Evolutionary conservation across 768 basidiomycete species (phyloP), one percentile per base, ranked within the genome.

Genomic region (Serendipita sp.): DNA sequence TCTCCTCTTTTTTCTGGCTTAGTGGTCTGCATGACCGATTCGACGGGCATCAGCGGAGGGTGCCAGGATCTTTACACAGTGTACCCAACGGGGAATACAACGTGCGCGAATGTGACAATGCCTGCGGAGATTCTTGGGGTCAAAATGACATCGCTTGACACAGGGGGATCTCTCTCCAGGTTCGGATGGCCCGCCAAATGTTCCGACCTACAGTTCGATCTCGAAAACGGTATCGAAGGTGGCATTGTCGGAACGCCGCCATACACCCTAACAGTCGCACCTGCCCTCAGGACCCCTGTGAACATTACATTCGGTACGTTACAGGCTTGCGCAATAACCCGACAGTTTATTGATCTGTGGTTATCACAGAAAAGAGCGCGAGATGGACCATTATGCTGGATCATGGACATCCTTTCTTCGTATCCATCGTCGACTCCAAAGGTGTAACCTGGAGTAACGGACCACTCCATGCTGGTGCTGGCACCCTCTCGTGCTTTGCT

Each of bases 11-110:
- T n/a, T 2, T 1, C 17, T 50, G 5, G 11, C n/a, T 11, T 31
- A 58, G 53, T 58, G 5, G 11, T 58, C 11, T 58, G 53, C 24
- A 58, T 58, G 53, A 58, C 53, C 11, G 53, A 58, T 28, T 44
- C 28, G 13, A 33, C 26, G 16, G 45, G 48, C 62, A 51, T 56
- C 31, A 43, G 14, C 61, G 61, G 83, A 20, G 83, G 83, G 9
- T 84, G 83, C 66, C 80, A 84, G 70, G 78, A 69, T 1, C 75
- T 76, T 0, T 82, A 82, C 67, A 81, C 82, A 0, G 75, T 84
- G 53, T 81, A 82, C 56, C 74, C 78, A 30, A 69, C 76, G 5
- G 66, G 72, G 3, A 67, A 69, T 31, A 67, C 71, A 24, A 72
- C 74, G 2, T 85, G 83, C 67, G 61, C 71, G 9, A 84, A 84